These are phyloP conservation scores for Mycena maculata DNA, from an alignment of 768 basidiomycete species.

Conservation along the genomic window DNA sequence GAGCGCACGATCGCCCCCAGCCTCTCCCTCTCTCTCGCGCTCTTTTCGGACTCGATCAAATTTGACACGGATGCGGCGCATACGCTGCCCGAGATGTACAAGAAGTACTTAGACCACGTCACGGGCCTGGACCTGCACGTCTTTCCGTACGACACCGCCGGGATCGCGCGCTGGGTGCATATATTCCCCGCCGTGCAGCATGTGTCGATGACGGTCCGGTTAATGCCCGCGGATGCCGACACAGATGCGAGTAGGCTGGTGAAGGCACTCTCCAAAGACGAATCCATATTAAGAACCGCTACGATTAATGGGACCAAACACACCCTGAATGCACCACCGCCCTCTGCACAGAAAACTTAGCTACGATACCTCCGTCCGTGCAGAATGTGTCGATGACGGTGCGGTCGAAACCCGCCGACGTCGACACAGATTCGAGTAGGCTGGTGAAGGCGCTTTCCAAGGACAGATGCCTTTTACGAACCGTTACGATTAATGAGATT, in stretches of 20 bases:
- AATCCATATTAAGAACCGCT: background rate
- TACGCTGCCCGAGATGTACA: background rate
- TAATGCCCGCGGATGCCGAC: conserved; percentile 3
- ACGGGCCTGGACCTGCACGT: conserved; percentile 21
- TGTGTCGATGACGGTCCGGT: conserved; percentile 11
- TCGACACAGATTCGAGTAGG: background rate
- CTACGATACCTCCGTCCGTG: background rate
- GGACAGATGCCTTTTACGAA: background rate
- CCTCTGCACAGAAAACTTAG: background rate
- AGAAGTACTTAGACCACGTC: conserved; percentile 8
- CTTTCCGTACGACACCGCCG: conserved; percentile 8
- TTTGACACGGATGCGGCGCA: conserved; percentile 13
- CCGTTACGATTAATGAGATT: conserved; percentile 1
- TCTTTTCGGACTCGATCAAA: conserved; percentile 21
- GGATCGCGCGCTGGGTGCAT: conserved; percentile 27
- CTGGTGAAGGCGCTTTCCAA: conserved; percentile 16
- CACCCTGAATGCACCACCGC: background rate
- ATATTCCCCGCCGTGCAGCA: conserved; percentile 27
- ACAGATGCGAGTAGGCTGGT: conserved; percentile 5
- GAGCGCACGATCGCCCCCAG: conserved; percentile 5
- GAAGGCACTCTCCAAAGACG: conserved; percentile 6
- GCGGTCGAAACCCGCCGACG: conserved; percentile 11
- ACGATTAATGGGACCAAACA: conserved; percentile 12
- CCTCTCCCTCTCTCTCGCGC: conserved; percentile 14
- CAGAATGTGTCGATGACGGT: conserved; percentile 18